A percentile compares a stretch with the other conserved stretches of the same genome.
phyloP scores from a whole-genome alignment of 768 basidiomycete genomes.

The Russula vinacea region DNA sequence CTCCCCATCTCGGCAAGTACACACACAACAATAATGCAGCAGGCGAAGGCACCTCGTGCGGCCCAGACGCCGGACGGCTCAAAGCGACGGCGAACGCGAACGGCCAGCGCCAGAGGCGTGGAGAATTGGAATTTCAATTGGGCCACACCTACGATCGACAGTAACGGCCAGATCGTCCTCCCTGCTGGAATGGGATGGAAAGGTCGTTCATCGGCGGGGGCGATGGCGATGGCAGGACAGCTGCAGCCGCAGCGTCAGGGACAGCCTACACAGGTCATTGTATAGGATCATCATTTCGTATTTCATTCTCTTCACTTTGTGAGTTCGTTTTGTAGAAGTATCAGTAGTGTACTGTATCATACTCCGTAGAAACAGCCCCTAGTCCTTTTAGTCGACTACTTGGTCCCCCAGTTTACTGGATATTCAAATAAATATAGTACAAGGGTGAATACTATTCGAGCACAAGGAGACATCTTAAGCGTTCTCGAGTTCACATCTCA shows the following conservation, averaged over 20 bases:
- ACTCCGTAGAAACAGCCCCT: background rate
- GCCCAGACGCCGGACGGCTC: constrained; percentile 13
- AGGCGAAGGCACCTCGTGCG: background rate
- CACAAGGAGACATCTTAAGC: too few relatives aligned
- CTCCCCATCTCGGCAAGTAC: constrained; percentile 21
- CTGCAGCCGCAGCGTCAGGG: constrained; percentile 1
- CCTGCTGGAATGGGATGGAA: constrained; percentile 28
- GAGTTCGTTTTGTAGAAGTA: constrained; percentile 14
- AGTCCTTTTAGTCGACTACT: background rate
- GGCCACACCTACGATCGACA: constrained; percentile 1
- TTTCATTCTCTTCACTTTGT: background rate
- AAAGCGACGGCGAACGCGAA: constrained; percentile 25
- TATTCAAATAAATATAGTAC: background rate
- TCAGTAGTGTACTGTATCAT: background rate
- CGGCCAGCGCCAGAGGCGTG: constrained; percentile 19
- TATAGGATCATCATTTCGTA: background rate
- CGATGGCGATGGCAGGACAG: background rate
- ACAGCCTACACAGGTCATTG: constrained; percentile 1
- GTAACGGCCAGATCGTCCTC: constrained; percentile 26
- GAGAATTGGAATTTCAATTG: constrained; percentile 8
- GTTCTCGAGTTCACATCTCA: too few relatives aligned
- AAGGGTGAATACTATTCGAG: too few relatives aligned
- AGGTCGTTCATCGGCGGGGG: constrained; percentile 9
- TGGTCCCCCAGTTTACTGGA: too few relatives aligned
- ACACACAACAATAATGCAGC: background rate